Evolutionary conservation across 2,329 filamentous ascomycete species (phyloP).

Genomic region (Chrysoporthe puriensis): DNA sequence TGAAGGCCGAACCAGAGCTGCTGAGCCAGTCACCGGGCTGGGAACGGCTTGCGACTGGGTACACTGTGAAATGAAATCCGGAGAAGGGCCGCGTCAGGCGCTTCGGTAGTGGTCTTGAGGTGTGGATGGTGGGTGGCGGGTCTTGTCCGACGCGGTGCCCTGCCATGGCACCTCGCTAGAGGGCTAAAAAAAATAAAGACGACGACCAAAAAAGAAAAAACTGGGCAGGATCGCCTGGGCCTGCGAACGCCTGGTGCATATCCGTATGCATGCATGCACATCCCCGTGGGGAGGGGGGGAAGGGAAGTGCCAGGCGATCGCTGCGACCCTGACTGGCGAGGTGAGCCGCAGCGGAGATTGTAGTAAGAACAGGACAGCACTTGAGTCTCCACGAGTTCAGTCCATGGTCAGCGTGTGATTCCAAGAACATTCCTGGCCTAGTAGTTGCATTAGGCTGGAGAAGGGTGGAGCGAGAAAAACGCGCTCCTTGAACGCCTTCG

Average conservation of each 20-base stretch:
- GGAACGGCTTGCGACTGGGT: too few species aligned
- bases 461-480: neutral
- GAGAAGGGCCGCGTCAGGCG: too few species aligned
- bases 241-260: slow-evolving; percentile 11
- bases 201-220: neutral
- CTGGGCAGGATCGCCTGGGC: neutral
- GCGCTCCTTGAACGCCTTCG: too few species aligned
- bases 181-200: neutral
- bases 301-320: neutral
- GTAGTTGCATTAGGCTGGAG: neutral
- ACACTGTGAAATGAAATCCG: too few species aligned
- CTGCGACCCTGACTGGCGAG: neutral
- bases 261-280: slow-evolving; percentile 7
- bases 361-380: neutral
- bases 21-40: too few species aligned
- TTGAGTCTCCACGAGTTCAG: neutral
- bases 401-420: neutral
- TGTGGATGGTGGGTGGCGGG: too few species aligned
- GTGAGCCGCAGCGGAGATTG: neutral
- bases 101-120: too few species aligned
- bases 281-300: neutral
- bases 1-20: too few species aligned
- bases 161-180: neutral
- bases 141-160: too few species aligned
- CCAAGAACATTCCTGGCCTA: neutral